Base-by-base conservation (phyloP, 176 grass and related monocot species). In the Avena eriantha region DNA sequence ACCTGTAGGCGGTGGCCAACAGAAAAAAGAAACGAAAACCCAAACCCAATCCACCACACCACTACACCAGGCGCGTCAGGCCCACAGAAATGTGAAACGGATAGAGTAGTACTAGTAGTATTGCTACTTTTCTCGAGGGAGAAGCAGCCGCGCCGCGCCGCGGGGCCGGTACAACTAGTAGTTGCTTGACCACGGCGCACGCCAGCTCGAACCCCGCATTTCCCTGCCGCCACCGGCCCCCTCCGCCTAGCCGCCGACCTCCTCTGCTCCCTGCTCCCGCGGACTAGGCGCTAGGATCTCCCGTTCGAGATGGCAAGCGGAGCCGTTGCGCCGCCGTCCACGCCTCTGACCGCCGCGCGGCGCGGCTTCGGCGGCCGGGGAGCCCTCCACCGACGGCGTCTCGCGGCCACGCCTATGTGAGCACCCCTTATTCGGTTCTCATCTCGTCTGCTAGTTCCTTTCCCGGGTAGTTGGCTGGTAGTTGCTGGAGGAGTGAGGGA, bases 351-450 rank as follows among this genome's bases (percentile, higher is more conserved):
- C 21, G 81, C 68, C 14, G 59, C 59, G 69, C 69, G 81, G 69
- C 17, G 69, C 31, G 69, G 39, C 26, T 51, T 84, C 76, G 24
- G 76, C 36, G 58, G 69, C 21, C 49, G 85, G 49, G 49, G 85
- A 18, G 49, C 41, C 2, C 21, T 76, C 68, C 81, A 84, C 69
- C 81, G 55, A n/a, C 59, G 85, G 8, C 89, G 81, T 10, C 29
- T 87, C 26, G 89, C 89, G 12, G 76, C 89, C 21, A 81, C 76
- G 58, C 81, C 89, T 31, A 87, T 91, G 89, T 91, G 81, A 91
- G 89, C 31, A 17, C 8, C 24, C 82, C 80, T 9, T 9, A 29
- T 57, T 43, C 26, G 11, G 0, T 43, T 79, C 48, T 13, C 51
- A 15, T 24, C 60, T 33, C 43, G 43, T 26, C 16, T 39, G 43